Evolutionary conservation across 192 early-diverging fungal genomes (phyloP).

Genomic region (Oehlia diaphana): DNA sequence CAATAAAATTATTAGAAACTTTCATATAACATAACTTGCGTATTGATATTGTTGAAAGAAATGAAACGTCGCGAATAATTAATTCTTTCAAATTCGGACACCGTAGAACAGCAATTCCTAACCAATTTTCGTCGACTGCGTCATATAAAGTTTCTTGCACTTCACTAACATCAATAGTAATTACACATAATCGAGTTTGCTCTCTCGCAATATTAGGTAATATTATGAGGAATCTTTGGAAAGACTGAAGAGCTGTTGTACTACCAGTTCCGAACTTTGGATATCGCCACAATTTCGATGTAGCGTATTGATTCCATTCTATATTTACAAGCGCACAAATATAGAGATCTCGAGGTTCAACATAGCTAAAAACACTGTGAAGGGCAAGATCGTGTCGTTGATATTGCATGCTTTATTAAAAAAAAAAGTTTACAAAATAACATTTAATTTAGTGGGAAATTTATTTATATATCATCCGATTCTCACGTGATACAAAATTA

Average conservation of each 20-base stretch:
- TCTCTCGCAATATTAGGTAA: neutral
- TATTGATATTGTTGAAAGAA: slow-evolving; percentile 1
- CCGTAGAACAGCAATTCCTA: neutral
- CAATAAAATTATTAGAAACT: neutral
- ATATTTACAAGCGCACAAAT: slow-evolving; percentile 1
- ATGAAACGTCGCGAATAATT: slow-evolving; percentile 4
- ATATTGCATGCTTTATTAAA: neutral
- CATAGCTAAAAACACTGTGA: neutral
- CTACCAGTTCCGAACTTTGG: neutral
- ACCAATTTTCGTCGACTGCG: slow-evolving; percentile 4
- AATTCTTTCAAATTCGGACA: slow-evolving; percentile 2
- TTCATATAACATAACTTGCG: neutral
- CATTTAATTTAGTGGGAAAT: too few relatives aligned
- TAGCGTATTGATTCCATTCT: neutral
- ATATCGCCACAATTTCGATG: neutral
- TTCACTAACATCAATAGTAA: slow-evolving; percentile 2
- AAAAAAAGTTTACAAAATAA: too few relatives aligned
- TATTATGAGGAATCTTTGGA: slow-evolving; percentile 1
- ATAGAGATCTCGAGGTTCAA: neutral
- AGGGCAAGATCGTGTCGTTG: neutral
- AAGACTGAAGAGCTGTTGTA: neutral
- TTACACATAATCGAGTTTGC: neutral
- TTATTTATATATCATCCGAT: too few relatives aligned
- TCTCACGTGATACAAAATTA: neutral
- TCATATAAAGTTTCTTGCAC: slow-evolving; percentile 10